Base-by-base conservation (phyloP, 305 asterid species). In the Lippia alba region DNA sequence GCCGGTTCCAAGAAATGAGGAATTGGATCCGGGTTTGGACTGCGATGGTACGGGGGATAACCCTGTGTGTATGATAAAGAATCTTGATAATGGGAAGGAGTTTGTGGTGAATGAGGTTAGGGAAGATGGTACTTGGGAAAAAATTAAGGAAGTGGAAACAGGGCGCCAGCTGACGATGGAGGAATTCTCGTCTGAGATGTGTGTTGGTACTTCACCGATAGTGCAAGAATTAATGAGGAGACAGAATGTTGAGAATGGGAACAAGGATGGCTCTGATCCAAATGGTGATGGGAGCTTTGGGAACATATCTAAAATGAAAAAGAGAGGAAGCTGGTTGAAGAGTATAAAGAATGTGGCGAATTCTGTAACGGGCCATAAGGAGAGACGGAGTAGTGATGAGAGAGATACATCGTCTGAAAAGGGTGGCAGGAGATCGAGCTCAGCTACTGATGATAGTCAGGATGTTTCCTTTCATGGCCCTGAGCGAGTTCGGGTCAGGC, bases 391-490 rank as follows among this genome's bases (percentile, higher is more conserved):
- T 54, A 92, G 99, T 74, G 99, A 95, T 56, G 99, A 92, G 72
- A 90, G 88, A 82, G 99, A 95, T 80, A 92, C 99, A 1, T 89
- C 98, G 6, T 94, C 99, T 58, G 99, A 94, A 81, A 94, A 81
- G 81, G 97, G 97, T 59, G 99, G 97, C 71, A 90, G 98, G 87
- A 90, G 98, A 75, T 95, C 96, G 3, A 95, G 99, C 77, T 95
- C 99, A 16, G 99, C 99, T 53, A 95, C 99, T 0, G 99, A 95
- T 83, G 98, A 92, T 80, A 95, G 98, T 73, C 99, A 90, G 76
- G 99, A 95, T 16, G 88, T 74, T 67, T 84, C 96, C 50, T 92
- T 89, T 84, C 96, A 84, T 19, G 99, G 98, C 46, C 98, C 96
- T 0, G 96, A 95, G 67, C 89, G 90, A 74, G 85, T 95, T 64